Base-by-base conservation (phyloP, 805 yeast species). In the Lipomyces starkeyi region DNA sequence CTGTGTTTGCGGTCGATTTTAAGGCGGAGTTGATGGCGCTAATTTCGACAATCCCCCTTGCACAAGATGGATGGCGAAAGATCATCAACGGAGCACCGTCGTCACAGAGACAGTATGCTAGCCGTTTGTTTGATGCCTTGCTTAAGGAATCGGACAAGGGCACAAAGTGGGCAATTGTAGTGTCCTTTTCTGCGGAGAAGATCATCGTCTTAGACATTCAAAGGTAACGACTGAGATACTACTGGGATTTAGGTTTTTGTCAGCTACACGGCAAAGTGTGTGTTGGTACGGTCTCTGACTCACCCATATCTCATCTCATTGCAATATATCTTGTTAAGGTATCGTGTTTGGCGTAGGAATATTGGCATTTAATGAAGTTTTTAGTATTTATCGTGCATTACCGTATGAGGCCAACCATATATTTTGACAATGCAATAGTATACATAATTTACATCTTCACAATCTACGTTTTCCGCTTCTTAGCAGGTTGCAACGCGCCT, bases 21-120 rank as follows among this genome's bases (percentile, higher is more conserved):
- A 84, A 89, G 69, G 97, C 91, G 73, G 98, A 93, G 69, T 90
- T 91, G 1, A 77, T 95, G 69, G 94, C 93, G 61, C 90, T 93
- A 84, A 90, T 94, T 53, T 83, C 90, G 14, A 85, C 89, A 1
- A 89, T 93, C 0, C 89, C 96, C 0, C 78, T 91, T n/a, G 82
- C 83, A 35, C 92, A 87, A 70, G 97, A 91, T 69, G 94, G 91
- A 82, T 84, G 86, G 85, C 63, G 72, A 20, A 63, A 91, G 72
- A 92, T 94, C 3, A 91, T 93, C 7, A 92, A 94, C 22, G 86
- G 90, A 2, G 87, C 91, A n/a, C 90, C 87, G 73, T 82, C 95
- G 3, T 83, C 88, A 0, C 96, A 97, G 17, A 83, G 92, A 77
- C 91, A 93, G 64, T 93, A 90, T 79, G 88, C 94, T 9, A 80